Evolutionary conservation across 2,329 filamentous ascomycete species (phyloP), one percentile per base, ranked within the genome.

Genomic region (Parascedosporium putredinis): DNA sequence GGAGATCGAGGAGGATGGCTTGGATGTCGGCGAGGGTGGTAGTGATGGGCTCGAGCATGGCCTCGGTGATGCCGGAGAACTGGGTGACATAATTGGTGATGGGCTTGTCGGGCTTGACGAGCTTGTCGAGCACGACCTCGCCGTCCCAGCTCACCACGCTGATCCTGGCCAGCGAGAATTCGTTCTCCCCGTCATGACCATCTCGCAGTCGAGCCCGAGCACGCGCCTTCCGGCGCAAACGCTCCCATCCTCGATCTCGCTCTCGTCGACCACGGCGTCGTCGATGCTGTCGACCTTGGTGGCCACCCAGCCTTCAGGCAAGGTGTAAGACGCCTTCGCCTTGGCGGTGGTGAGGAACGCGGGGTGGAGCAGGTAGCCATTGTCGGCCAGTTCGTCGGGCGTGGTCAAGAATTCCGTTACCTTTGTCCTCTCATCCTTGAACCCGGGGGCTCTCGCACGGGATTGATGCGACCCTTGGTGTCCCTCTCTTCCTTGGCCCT

Each of bases 41-140:
- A 1, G 86, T 94, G 34, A 97, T 83, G 29, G 83, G 76, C 36
- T 82, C 79, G 27, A 98, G 78, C 78, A 90, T 89, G 55, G 83
- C 80, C 59, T 86, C 76, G 3, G 91, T 98, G 60, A 98, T 96
- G 54, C 93, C 93, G 1, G 93, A 98, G 65, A 82, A 94, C 50
- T 77, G 83, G 1, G 93, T 98, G 36, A 98, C 75, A 63, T 98
- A 97, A 70, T 98, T 86, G 51, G 79, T 84, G 59, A 98, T 90
- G n/a, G 87, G 84, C 56, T 86, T 83, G 42, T 83, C 76, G 0
- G 93, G 93, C 68, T 93, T 94, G 59, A 98, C 93, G 10, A 97
- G 78, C 67, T 95, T 86, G 63, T 98, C 93, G 47, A 97, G 68
- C 14, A 95, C 73, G 8, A 86, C 77, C 29, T 81, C 78, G 45